A percentile compares a stretch with the other conserved stretches of the same genome.
Conservation (phyloP, 768 basidiomycete species). For the Fibroporia radiculosa region DNA sequence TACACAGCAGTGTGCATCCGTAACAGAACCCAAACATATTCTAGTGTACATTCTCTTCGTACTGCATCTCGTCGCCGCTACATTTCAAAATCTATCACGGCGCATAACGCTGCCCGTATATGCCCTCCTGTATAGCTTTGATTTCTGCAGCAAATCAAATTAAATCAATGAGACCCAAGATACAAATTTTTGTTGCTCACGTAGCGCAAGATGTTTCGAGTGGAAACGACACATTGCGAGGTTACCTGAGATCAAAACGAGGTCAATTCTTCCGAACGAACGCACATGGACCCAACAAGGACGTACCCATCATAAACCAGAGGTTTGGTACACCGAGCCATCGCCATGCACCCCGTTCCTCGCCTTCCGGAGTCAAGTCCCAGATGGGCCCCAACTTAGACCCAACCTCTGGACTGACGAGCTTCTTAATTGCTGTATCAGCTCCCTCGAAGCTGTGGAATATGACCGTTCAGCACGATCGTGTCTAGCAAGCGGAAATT, state of each 20-base stretch:
- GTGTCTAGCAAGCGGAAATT: not conserved
- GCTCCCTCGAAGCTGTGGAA: constrained; percentile 37
- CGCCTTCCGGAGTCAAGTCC: constrained; percentile 62
- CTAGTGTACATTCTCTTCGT: too few relatives aligned
- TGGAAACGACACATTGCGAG: constrained; percentile 57
- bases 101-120: constrained; percentile 28
- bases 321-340: constrained; percentile 44
- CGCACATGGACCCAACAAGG: not conserved
- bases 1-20: too few relatives aligned
- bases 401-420: constrained; percentile 41
- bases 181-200: constrained; percentile 31
- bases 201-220: constrained; percentile 58
- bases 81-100: not conserved
- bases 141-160: constrained; percentile 40
- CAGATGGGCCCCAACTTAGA: constrained; percentile 45
- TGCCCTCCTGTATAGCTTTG: constrained; percentile 52
- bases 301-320: constrained; percentile 55
- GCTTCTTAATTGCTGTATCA: constrained; percentile 27
- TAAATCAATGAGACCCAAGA: not conserved
- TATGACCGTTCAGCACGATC: not conserved
- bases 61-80: too few relatives aligned
- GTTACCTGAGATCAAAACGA: constrained; percentile 32
- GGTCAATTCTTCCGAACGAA: not conserved
- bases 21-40: too few relatives aligned
- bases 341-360: constrained; percentile 42